Evolutionary conservation across 1,284 basidiomycete species (phyloP).

Genomic region (Ganoderma multipileum): DNA sequence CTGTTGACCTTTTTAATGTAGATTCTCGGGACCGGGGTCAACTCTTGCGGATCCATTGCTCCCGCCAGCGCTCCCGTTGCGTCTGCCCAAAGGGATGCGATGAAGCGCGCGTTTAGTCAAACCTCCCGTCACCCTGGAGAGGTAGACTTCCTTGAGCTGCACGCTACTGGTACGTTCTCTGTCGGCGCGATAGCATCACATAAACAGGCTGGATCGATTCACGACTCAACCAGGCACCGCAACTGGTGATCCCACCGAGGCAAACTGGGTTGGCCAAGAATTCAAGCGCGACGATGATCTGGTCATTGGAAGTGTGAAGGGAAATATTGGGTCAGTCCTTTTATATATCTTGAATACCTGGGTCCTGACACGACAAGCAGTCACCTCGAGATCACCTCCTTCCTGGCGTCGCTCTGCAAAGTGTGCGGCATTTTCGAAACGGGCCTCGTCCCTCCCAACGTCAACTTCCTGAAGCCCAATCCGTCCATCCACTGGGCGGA

Average conservation of each 20-base stretch:
- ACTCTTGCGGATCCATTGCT: constrained; percentile 44
- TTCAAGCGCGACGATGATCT: constrained; percentile 43
- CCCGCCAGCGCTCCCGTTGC: constrained; percentile 48
- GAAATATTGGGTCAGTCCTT: constrained; percentile 50
- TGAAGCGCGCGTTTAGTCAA: constrained; percentile 40
- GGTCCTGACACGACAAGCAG: constrained; percentile 28
- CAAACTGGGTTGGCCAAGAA: constrained; percentile 51
- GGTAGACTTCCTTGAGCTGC: constrained; percentile 51
- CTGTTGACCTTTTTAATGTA: constrained; percentile 19
- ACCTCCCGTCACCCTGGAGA: constrained; percentile 42
- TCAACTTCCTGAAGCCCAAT: constrained; percentile 44
- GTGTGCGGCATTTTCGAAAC: constrained; percentile 46
- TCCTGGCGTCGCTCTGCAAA: constrained; percentile 48
- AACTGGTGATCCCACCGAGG: constrained; percentile 57
- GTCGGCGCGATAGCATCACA: no score
- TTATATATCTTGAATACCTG: neutral
- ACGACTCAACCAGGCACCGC: constrained; percentile 44
- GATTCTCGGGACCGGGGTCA: constrained; percentile 49
- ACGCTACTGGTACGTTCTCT: constrained; percentile 5
- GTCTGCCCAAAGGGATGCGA: constrained; percentile 43
- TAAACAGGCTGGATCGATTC: neutral
- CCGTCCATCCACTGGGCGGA: constrained; percentile 47
- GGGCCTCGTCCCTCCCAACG: constrained; percentile 47
- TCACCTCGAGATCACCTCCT: constrained; percentile 47
- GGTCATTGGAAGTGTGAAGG: constrained; percentile 53